Evolutionary conservation across 2,329 filamentous ascomycete genomes (phyloP).

Genomic region (Calonectria honghensis): DNA sequence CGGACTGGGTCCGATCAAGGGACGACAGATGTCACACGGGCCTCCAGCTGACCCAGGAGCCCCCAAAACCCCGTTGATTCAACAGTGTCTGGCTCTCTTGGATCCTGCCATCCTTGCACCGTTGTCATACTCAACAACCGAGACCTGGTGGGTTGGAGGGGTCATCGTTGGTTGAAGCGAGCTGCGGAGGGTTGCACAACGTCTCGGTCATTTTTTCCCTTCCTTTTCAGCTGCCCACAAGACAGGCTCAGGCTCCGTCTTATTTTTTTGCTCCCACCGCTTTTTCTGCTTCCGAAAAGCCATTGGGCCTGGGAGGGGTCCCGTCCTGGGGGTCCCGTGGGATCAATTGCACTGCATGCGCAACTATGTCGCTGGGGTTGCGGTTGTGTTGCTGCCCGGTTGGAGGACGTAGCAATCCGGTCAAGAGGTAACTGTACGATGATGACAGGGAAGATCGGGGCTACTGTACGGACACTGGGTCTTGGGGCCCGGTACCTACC

Average conservation of each 20-base stretch:
- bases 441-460: constrained; percentile 26
- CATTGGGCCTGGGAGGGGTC: constrained; percentile 11
- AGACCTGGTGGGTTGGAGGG: constrained; percentile 39
- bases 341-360: constrained; percentile 26
- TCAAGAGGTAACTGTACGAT: constrained; percentile 29
- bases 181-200: constrained; percentile 42
- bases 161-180: constrained; percentile 21
- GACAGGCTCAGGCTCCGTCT: not conserved
- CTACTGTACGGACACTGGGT: constrained; percentile 19
- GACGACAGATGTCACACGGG: constrained; percentile 46
- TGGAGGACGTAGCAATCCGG: constrained; percentile 24
- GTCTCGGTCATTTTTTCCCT: not conserved
- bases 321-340: constrained; percentile 1
- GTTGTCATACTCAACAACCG: constrained; percentile 42
- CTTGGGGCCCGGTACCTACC: constrained; percentile 23
- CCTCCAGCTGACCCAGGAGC: constrained; percentile 33
- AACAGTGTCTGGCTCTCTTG: constrained; percentile 24
- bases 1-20: constrained; percentile 28
- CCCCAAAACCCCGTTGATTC: constrained; percentile 31
- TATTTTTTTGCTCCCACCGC: constrained; percentile 20
- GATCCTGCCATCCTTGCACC: constrained; percentile 37
- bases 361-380: constrained; percentile 27
- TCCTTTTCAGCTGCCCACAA: constrained; percentile 29
- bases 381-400: constrained; percentile 25
- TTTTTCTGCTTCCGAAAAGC: not conserved